Percentiles rank a stretch among this genome's conserved stretches.
Evolutionary conservation across 345 rosid species (phyloP).

Genomic region (Microcos paniculata): DNA sequence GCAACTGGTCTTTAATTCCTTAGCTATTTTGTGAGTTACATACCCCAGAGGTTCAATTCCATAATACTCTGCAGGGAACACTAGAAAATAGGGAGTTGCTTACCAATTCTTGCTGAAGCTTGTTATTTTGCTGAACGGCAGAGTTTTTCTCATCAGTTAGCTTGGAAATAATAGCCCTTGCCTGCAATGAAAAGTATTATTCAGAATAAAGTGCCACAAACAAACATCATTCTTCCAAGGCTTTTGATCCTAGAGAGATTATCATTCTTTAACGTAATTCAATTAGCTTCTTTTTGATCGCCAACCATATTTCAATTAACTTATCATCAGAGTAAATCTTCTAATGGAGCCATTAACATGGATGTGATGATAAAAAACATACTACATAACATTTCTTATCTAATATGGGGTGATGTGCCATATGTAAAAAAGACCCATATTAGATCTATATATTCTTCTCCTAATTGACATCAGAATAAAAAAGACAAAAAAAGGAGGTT

Average conservation of each 20-base stretch:
- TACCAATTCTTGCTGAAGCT: conserved; percentile 74
- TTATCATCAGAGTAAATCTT: background rate
- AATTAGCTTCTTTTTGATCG: no score
- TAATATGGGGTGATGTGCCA: background rate
- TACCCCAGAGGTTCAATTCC: background rate
- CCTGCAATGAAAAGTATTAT: conserved; percentile 34
- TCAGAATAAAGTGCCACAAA: background rate
- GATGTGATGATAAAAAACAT: background rate
- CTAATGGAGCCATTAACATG: background rate
- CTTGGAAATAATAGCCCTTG: conserved; percentile 50
- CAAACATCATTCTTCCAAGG: background rate
- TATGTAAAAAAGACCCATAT: background rate
- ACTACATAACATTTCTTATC: background rate
- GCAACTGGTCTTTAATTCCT: background rate
- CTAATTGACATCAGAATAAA: background rate
- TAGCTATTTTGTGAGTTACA: background rate
- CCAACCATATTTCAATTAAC: conserved; percentile 2
- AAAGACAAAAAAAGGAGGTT: background rate
- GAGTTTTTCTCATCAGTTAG: conserved; percentile 61
- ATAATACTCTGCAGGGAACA: background rate
- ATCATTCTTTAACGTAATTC: background rate
- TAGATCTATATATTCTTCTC: background rate
- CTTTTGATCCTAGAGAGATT: background rate
- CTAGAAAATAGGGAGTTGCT: conserved; percentile 18
- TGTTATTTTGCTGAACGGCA: conserved; percentile 48